phyloP scores from a whole-genome alignment of 192 early-diverging fungal species.

The Lobosporangium transversale region DNA sequence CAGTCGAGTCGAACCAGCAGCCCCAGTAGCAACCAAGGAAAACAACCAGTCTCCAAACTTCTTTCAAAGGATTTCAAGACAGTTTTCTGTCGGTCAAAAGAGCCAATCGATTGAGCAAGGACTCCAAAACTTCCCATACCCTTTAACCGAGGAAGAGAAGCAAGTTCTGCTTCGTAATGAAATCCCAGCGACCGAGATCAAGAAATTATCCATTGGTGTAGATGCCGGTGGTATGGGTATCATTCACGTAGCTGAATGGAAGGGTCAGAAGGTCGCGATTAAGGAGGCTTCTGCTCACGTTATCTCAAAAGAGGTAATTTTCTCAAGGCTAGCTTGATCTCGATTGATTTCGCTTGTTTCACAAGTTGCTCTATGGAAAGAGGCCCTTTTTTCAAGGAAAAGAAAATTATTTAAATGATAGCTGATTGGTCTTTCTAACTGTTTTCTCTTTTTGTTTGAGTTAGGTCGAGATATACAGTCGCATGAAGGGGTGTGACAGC shows the following conservation, averaged over 20 bases:
- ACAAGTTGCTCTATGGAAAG: too few relatives aligned
- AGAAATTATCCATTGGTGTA: constrained; percentile 39
- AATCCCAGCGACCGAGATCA: constrained; percentile 41
- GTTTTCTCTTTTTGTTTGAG: background rate
- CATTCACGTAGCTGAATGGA: constrained; percentile 43
- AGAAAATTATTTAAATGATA: too few relatives aligned
- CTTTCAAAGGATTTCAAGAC: constrained; percentile 9
- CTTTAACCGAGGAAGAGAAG: constrained; percentile 23
- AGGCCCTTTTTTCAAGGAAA: too few relatives aligned
- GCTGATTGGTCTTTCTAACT: background rate
- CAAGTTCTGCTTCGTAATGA: constrained; percentile 14
- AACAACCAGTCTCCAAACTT: background rate
- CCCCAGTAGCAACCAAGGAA: background rate
- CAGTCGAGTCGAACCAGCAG: background rate
- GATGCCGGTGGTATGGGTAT: constrained; percentile 48
- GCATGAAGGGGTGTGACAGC: constrained; percentile 35
- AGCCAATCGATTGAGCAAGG: constrained; percentile 26
- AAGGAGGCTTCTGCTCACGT: constrained; percentile 33
- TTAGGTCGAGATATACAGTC: constrained; percentile 48
- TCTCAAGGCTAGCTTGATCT: too few relatives aligned
- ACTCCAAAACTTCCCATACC: constrained; percentile 11
- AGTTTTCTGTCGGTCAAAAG: constrained; percentile 2
- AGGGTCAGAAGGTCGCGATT: constrained; percentile 44
- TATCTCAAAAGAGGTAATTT: constrained; percentile 41
- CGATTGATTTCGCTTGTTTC: too few relatives aligned